phyloP scores from a whole-genome alignment of 495 filamentous ascomycete genomes.

The Bacidia rubella region DNA sequence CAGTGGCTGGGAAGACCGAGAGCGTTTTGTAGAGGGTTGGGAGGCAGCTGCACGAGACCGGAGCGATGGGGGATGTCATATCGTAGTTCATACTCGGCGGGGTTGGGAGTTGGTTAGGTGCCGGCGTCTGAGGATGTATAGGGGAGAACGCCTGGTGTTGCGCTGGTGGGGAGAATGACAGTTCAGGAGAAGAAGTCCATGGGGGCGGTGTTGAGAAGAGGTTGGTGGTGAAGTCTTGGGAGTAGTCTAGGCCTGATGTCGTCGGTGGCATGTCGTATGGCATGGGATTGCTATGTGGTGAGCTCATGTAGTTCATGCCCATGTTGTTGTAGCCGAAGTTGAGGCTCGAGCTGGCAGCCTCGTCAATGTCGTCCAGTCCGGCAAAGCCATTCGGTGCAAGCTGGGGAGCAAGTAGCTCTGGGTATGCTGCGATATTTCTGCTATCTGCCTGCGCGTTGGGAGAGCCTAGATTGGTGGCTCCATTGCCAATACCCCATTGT shows the following conservation, averaged over 20 bases:
- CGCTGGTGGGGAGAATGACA: neutral
- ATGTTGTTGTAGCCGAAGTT: neutral
- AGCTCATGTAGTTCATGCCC: neutral
- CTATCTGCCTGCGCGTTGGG: neutral
- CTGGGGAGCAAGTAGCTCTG: neutral
- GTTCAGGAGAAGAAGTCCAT: neutral
- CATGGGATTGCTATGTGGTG: neutral
- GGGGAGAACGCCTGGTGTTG: neutral
- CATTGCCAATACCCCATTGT: neutral
- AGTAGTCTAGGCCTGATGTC: neutral
- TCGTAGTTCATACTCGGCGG: neutral
- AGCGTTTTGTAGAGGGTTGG: constrained; percentile 12
- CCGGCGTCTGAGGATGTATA: neutral
- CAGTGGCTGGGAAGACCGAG: constrained; percentile 8
- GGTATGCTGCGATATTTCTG: neutral
- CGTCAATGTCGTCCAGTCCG: neutral
- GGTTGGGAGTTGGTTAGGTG: neutral
- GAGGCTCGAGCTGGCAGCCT: neutral
- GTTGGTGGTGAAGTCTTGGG: neutral
- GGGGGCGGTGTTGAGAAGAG: neutral
- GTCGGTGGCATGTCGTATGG: neutral
- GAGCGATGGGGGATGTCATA: neutral
- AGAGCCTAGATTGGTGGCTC: neutral
- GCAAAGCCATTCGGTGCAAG: neutral
- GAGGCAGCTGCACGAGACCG: constrained; percentile 9